phyloP scores from a whole-genome alignment of 2,329 filamentous ascomycete species.

The Pseudogymnoascus sp. region DNA sequence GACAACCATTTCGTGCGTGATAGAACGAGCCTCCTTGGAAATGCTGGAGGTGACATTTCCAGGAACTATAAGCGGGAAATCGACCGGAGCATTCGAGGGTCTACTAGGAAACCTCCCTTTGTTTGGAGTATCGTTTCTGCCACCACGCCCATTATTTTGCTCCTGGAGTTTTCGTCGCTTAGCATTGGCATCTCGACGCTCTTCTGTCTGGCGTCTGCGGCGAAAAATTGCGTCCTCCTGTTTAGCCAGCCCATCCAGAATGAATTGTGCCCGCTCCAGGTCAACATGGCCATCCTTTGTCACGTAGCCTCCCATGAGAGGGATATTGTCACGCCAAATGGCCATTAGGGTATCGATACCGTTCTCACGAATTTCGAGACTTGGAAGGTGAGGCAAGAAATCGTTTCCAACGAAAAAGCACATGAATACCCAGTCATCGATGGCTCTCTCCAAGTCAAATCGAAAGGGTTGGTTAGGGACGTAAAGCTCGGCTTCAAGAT shows the following conservation, averaged over 20 bases:
- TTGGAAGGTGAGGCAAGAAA: slow-evolving; percentile 95
- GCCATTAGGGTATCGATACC: slow-evolving; percentile 92
- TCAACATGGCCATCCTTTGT: slow-evolving; percentile 94
- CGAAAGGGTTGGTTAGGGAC: slow-evolving; percentile 76
- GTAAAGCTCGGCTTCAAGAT: slow-evolving; percentile 81
- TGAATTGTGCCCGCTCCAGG: slow-evolving; percentile 76
- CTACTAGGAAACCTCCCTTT: slow-evolving; percentile 20
- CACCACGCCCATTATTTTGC: slow-evolving; percentile 33
- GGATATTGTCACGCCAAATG: slow-evolving; percentile 94
- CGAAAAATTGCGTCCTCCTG: slow-evolving; percentile 93
- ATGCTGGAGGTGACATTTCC: slow-evolving; percentile 42
- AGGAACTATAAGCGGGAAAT: slow-evolving; percentile 52
- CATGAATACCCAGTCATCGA: slow-evolving; percentile 99
- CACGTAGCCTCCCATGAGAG: slow-evolving; percentile 87
- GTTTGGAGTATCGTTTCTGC: slow-evolving; percentile 23
- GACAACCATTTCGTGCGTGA: slow-evolving; percentile 85
- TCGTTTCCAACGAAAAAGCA: slow-evolving; percentile 99
- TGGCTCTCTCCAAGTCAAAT: slow-evolving; percentile 87
- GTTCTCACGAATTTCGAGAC: slow-evolving; percentile 92
- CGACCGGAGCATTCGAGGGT: slow-evolving; percentile 31
- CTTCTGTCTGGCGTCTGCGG: slow-evolving; percentile 77
- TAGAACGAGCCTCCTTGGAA: slow-evolving; percentile 47
- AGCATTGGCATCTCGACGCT: slow-evolving; percentile 70
- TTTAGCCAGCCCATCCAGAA: slow-evolving; percentile 79
- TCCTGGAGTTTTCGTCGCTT: slow-evolving; percentile 72